A percentile compares a stretch with the other conserved stretches of the same genome.
phyloP scores from a whole-genome alignment of 73 alveolate genomes.

The Tetrahymena elliotti region DNA sequence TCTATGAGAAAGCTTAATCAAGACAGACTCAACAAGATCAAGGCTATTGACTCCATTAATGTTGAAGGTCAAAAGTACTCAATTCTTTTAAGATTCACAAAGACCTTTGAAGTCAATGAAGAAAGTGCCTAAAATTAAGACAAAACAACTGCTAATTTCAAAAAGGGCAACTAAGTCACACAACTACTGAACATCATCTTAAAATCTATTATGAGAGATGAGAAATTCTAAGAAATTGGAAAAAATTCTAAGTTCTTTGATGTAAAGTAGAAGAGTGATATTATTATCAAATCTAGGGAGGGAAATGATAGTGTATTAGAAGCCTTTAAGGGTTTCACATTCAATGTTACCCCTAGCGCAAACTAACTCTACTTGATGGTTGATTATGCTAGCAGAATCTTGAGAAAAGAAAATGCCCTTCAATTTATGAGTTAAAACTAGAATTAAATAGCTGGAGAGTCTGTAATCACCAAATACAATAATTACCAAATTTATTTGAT shows the following conservation, averaged over 20 bases:
- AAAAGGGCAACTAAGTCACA: neutral
- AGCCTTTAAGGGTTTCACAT: neutral
- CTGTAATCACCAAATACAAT: conserved; percentile 64
- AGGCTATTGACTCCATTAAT: neutral
- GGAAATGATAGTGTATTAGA: neutral
- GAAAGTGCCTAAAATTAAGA: neutral
- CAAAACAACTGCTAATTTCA: neutral
- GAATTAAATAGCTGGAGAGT: conserved; percentile 35
- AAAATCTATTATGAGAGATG: neutral
- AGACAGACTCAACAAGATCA: neutral
- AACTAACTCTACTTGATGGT: neutral
- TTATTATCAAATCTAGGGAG: neutral
- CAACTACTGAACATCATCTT: neutral
- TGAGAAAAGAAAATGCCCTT: conserved; percentile 17
- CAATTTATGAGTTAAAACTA: neutral
- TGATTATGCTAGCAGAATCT: conserved; percentile 17
- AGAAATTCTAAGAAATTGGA: neutral
- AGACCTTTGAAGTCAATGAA: neutral
- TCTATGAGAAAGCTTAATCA: neutral
- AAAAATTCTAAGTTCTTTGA: neutral
- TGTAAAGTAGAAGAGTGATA: neutral
- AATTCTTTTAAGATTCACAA: too few species aligned
- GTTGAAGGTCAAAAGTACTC: neutral
- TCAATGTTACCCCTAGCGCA: neutral
- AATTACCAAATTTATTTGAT: conserved; percentile 64